phyloP scores from a whole-genome alignment of 164 flowering plant genomes.

The Chimonanthus salicifolius region DNA sequence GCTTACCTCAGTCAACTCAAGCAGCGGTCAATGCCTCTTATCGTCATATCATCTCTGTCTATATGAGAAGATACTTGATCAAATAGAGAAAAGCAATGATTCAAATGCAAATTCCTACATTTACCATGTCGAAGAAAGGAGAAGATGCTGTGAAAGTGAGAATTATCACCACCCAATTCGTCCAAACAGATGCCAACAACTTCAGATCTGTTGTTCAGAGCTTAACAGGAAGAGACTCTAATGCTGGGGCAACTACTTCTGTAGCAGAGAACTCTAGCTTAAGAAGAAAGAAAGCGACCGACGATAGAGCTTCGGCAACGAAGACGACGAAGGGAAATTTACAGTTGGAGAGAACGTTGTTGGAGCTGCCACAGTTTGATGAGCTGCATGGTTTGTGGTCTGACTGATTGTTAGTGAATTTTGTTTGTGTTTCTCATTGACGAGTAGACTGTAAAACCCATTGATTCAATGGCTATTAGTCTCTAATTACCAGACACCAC shows the following conservation, averaged over 20 bases:
- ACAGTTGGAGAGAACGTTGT: background rate
- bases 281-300: background rate
- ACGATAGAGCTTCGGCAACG: background rate
- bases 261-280: background rate
- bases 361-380: slow-evolving; percentile 5
- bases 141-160: slow-evolving; percentile 32
- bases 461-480: too few relatives aligned
- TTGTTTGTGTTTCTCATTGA: too few relatives aligned
- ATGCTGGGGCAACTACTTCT: background rate
- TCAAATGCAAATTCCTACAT: too few relatives aligned
- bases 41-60: too few relatives aligned
- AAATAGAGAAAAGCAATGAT: too few relatives aligned
- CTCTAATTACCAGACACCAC: too few relatives aligned
- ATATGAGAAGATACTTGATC: too few relatives aligned
- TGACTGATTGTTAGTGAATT: too few relatives aligned
- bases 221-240: slow-evolving; percentile 57
- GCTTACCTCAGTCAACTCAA: too few relatives aligned
- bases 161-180: slow-evolving; percentile 40
- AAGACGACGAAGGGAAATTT: background rate
- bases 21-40: too few relatives aligned
- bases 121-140: background rate
- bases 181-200: slow-evolving; percentile 39
- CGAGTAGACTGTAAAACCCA: too few relatives aligned
- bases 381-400: background rate
- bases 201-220: slow-evolving; percentile 70